Percentiles rank a stretch among this genome's conserved stretches.
These are phyloP conservation scores for Phytophthora melonis DNA, from an alignment of 352 stramenopile genomes.

Conservation along the genomic window DNA sequence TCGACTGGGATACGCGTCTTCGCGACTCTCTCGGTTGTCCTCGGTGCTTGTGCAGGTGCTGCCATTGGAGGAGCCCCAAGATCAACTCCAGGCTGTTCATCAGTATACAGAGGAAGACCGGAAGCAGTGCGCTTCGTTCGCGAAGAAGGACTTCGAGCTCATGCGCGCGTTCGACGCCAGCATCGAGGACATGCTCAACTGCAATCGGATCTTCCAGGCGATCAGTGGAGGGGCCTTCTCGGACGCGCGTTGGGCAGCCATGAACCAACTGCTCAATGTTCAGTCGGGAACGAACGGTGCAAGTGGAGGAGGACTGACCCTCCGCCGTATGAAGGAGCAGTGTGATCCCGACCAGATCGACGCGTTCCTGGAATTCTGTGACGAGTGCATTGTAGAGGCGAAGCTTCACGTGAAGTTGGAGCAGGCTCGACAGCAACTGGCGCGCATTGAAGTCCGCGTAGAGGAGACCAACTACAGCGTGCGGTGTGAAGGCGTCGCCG, in stretches of 20 bases:
- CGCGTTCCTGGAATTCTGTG: constrained; percentile 43
- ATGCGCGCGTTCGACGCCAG: constrained; percentile 44
- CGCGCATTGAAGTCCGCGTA: constrained; percentile 40
- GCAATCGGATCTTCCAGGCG: constrained; percentile 63
- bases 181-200: constrained; percentile 54
- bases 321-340: constrained; percentile 38
- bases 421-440: constrained; percentile 41
- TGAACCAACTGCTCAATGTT: constrained; percentile 30
- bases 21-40: constrained; percentile 37
- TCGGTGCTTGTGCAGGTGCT: constrained; percentile 19
- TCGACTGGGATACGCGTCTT: constrained; percentile 51
- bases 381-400: constrained; percentile 64
- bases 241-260: constrained; percentile 47
- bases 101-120: constrained; percentile 7
- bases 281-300: background rate
- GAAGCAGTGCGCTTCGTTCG: constrained; percentile 14
- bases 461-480: constrained; percentile 55
- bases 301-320: constrained; percentile 19
- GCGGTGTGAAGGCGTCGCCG: constrained; percentile 41
- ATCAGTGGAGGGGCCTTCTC: constrained; percentile 52
- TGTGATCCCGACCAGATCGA: constrained; percentile 26
- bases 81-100: background rate
- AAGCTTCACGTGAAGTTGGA: constrained; percentile 53
- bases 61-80: constrained; percentile 16
- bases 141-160: constrained; percentile 48